Base-by-base conservation (phyloP, 176 grass and related monocot genomes). In the Typha latifolia region DNA sequence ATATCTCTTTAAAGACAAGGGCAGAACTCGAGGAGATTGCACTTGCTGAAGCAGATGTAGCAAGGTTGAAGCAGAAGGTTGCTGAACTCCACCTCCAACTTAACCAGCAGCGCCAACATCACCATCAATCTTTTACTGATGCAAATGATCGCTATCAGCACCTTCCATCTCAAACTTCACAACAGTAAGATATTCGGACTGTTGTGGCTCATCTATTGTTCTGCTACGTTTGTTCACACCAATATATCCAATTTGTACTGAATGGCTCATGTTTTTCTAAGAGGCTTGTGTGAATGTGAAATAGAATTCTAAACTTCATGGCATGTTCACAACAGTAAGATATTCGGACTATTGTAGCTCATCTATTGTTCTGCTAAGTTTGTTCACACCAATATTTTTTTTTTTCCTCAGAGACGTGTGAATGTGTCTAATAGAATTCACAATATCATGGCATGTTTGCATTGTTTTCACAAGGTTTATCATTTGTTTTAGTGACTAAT, bases 11-110 rank as follows among this genome's bases (percentile, higher is more conserved):
- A 26, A 77, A 99, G 95, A 94, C 95, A 3, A 85, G 85, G 81
- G 89, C 84, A 67, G 90, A 95, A 53, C 86, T 95, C 27, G 90
- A 95, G 75, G 90, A 95, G 66, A 95, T 95, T 62, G 90, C 90
- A 68, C 86, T 95, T 5, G 86, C 86, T 0, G 90, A 95, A 75
- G 90, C 90, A 76, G 90, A 90, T 62, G 86, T 95, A 72, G 90
- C 83, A 70, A 95, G 81, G 70, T 73, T 95, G 64, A 95, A 87
- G 69, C 86, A 95, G 74, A 95, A 95, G 78, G 86, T 95, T 37
- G 90, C 86, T 29, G 95, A 99, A 79, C 81, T 99, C 20, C 95
- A 99, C 73, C 71, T 94, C 64, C 95, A 99, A 90, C 84, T 99
- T 69, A 99, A 84, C 70, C 95, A 94, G 76, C 95, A 99, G 20